phyloP scores from a whole-genome alignment of 2,329 filamentous ascomycete genomes.

The Sclerotinia borealis region DNA sequence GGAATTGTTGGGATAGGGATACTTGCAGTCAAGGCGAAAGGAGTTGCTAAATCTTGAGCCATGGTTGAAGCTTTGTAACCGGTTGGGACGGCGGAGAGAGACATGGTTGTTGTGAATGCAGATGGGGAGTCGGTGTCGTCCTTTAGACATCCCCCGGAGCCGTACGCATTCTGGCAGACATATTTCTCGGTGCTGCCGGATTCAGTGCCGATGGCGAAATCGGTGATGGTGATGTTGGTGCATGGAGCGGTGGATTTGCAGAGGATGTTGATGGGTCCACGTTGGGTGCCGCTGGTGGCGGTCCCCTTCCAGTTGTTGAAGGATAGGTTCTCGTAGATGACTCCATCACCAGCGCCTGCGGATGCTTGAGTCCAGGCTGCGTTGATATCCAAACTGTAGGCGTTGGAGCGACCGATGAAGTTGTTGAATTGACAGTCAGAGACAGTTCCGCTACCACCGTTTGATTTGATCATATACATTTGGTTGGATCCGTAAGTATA shows the following conservation, averaged over 20 bases:
- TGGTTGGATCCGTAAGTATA: slow-evolving; percentile 52
- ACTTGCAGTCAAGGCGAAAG: slow-evolving; percentile 17
- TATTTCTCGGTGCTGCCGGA: slow-evolving; percentile 38
- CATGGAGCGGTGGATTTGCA: slow-evolving; percentile 48
- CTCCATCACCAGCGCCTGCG: slow-evolving; percentile 41
- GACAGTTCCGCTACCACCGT: slow-evolving; percentile 50
- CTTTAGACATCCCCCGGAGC: slow-evolving; percentile 38
- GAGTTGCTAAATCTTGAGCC: slow-evolving; percentile 18
- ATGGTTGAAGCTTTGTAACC: slow-evolving; percentile 16
- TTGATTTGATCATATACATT: slow-evolving; percentile 58
- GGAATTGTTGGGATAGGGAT: slow-evolving; percentile 26
- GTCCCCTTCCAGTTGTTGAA: slow-evolving; percentile 52
- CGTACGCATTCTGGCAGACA: slow-evolving; percentile 44
- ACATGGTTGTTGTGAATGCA: slow-evolving; percentile 12
- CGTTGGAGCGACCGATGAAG: slow-evolving; percentile 54
- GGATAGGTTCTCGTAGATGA: slow-evolving; percentile 46
- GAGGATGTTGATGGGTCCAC: slow-evolving; percentile 47
- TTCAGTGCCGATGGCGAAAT: slow-evolving; percentile 50
- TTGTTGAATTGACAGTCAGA: slow-evolving; percentile 47
- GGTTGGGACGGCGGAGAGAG: slow-evolving; percentile 14
- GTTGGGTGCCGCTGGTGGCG: slow-evolving; percentile 41
- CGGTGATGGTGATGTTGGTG: slow-evolving; percentile 43
- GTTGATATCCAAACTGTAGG: slow-evolving; percentile 44
- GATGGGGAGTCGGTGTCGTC: slow-evolving; percentile 1
- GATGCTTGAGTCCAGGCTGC: slow-evolving; percentile 49